Evolutionary conservation across 140 eudicot genomes (phyloP).

Genomic region (Flaveria floridana): DNA sequence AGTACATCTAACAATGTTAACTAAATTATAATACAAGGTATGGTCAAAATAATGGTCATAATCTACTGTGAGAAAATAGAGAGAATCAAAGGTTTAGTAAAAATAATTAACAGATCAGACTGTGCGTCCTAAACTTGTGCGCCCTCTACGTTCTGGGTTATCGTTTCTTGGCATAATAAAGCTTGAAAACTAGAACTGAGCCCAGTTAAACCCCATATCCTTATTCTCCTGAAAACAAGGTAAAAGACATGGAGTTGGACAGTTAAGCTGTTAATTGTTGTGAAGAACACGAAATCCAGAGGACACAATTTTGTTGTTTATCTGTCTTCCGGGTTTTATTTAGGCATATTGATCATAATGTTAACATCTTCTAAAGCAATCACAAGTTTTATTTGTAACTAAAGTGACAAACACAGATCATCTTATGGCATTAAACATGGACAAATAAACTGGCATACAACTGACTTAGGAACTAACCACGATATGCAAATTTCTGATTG

Average conservation of each 20-base stretch:
- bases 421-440: background rate
- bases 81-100: background rate
- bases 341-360: background rate
- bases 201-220: background rate
- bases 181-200: background rate
- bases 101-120: background rate
- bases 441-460: background rate
- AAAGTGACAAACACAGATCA: constrained; percentile 17
- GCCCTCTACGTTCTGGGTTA: background rate
- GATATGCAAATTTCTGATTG: constrained; percentile 90
- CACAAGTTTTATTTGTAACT: background rate
- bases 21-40: background rate
- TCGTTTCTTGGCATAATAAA: background rate
- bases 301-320: background rate
- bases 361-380: background rate
- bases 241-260: background rate
- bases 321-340: background rate
- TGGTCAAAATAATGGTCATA: background rate
- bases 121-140: background rate
- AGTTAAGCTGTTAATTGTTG: background rate
- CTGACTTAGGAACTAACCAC: constrained; percentile 50
- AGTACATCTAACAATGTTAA: background rate
- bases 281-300: background rate
- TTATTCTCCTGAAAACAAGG: background rate
- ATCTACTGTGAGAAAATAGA: background rate